These are phyloP conservation scores for Termitomyces sp. DNA, from an alignment of 768 basidiomycete genomes.

Conservation along the genomic window DNA sequence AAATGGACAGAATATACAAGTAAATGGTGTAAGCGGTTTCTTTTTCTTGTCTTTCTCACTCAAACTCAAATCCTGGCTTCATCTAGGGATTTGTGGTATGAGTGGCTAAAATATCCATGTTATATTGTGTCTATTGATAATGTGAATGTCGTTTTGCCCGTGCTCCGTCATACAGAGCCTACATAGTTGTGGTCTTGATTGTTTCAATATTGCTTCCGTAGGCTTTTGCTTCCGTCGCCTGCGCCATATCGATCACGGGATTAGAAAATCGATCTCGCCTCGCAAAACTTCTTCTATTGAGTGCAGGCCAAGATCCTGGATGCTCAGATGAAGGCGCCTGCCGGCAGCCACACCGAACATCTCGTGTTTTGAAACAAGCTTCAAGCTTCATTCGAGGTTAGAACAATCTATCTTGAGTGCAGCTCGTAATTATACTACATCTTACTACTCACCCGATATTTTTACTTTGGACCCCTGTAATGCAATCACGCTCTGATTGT, in stretches of 20 bases:
- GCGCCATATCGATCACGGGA: neutral
- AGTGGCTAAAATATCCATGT: neutral
- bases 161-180: neutral
- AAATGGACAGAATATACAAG: conserved; percentile 53
- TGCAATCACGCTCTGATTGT: neutral
- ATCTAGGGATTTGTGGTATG: neutral
- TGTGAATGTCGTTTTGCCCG: neutral
- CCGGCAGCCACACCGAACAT: neutral
- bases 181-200: neutral
- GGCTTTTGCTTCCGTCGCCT: neutral
- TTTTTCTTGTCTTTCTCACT: neutral
- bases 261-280: neutral
- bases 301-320: neutral
- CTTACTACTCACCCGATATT: neutral
- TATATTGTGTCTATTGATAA: neutral
- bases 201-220: neutral
- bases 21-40: conserved; percentile 47
- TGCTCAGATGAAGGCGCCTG: neutral
- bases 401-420: neutral
- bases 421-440: neutral
- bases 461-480: neutral
- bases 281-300: neutral
- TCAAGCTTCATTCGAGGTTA: neutral
- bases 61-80: neutral
- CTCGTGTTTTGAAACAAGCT: neutral